A percentile compares a stretch with the other conserved stretches of the same genome.
Conservation (phyloP, 1,139 yeast species). For the Zygoascus hellenicus region DNA sequence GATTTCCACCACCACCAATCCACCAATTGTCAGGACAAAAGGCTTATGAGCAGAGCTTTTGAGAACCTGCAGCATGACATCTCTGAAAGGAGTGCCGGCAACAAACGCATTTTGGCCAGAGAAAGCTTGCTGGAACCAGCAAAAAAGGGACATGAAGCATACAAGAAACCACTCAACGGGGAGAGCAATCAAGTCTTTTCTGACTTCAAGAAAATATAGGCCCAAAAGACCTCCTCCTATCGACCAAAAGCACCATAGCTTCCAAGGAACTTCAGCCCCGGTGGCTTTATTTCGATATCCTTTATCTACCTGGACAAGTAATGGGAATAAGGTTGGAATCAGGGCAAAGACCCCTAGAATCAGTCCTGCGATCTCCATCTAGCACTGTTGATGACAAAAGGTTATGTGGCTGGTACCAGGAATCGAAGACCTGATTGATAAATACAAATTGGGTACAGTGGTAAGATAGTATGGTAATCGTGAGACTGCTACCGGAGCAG, state of each 20-base stretch:
- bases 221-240: constrained; percentile 13
- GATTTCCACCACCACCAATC: background rate
- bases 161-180: constrained; percentile 14
- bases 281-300: constrained; percentile 10
- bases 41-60: constrained; percentile 1
- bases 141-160: constrained; percentile 13
- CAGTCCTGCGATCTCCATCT: constrained; percentile 10
- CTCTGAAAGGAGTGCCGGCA: background rate
- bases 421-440: too few relatives aligned
- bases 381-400: background rate
- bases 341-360: constrained; percentile 12
- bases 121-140: constrained; percentile 17
- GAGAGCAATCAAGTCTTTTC: constrained; percentile 13
- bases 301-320: constrained; percentile 17
- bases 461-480: too few relatives aligned
- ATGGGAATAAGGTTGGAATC: constrained; percentile 16
- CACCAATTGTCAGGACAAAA: background rate
- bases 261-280: constrained; percentile 11
- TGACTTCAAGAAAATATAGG: constrained; percentile 14
- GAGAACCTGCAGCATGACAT: background rate
- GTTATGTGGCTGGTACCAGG: too few relatives aligned
- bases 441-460: too few relatives aligned
- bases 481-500: too few relatives aligned
- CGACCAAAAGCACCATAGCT: constrained; percentile 17
- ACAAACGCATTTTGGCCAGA: background rate